Evolutionary conservation across 257 asterid species (phyloP).

Genomic region (Misopates orontium): DNA sequence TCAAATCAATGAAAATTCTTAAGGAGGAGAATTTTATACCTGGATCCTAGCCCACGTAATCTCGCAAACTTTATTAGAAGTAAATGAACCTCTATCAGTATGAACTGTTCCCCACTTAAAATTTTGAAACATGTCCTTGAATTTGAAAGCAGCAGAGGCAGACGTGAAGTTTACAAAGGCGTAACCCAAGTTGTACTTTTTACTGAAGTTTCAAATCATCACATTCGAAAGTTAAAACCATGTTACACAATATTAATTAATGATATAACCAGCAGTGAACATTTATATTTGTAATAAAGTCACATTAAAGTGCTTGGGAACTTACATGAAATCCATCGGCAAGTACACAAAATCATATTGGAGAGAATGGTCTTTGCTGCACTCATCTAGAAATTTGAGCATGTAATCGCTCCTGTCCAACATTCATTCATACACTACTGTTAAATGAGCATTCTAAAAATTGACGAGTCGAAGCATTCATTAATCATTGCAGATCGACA

Average conservation of each 20-base stretch:
- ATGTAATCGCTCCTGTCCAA: constrained; percentile 48
- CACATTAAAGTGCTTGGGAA: neutral
- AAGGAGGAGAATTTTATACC: no score
- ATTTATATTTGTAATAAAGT: neutral
- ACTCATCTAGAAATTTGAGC: constrained; percentile 41
- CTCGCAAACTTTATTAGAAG: constrained; percentile 40
- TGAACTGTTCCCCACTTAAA: constrained; percentile 32
- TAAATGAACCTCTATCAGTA: neutral
- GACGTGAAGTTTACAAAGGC: constrained; percentile 53
- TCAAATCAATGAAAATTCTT: no score
- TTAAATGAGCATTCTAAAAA: no score
- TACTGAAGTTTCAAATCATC: neutral
- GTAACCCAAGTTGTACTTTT: constrained; percentile 40
- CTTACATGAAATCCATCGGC: constrained; percentile 56
- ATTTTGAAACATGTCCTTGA: constrained; percentile 26
- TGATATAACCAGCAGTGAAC: neutral
- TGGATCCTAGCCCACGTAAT: constrained; percentile 53
- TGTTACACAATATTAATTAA: neutral
- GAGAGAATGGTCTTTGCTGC: constrained; percentile 27
- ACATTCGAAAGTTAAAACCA: neutral
- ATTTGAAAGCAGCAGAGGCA: constrained; percentile 24
- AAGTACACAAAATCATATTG: constrained; percentile 59
- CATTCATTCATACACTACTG: no score
- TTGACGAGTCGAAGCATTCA: no score
- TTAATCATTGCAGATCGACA: no score